phyloP scores from a whole-genome alignment of 164 flowering plant species.

The Dillenia suffruticosa region DNA sequence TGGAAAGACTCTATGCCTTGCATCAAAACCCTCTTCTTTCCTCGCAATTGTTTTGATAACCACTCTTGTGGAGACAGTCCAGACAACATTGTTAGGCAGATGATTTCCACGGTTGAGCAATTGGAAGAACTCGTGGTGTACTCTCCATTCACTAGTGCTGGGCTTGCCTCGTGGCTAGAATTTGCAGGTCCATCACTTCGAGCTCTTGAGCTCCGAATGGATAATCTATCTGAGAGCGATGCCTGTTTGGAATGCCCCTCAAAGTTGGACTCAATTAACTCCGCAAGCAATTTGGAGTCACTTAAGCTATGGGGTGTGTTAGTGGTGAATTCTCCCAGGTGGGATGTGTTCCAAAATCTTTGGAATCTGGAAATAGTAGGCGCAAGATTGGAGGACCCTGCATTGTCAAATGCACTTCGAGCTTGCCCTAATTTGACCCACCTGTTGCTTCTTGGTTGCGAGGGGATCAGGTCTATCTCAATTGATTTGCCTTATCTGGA shows the following conservation, averaged over 20 bases:
- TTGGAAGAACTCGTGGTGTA: slow-evolving; percentile 75
- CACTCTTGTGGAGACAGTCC: slow-evolving; percentile 18
- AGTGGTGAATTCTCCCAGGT: slow-evolving; percentile 56
- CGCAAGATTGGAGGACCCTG: slow-evolving; percentile 54
- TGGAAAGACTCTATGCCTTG: slow-evolving; percentile 69
- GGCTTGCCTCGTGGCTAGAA: slow-evolving; percentile 65
- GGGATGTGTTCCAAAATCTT: slow-evolving; percentile 57
- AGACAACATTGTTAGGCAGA: slow-evolving; percentile 34
- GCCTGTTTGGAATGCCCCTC: slow-evolving; percentile 24
- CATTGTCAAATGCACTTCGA: slow-evolving; percentile 41
- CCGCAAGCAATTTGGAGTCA: slow-evolving; percentile 50
- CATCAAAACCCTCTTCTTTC: slow-evolving; percentile 54
- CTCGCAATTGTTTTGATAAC: slow-evolving; percentile 64
- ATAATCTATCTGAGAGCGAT: slow-evolving; percentile 38
- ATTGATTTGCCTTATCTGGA: slow-evolving; percentile 54
- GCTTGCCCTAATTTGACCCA: slow-evolving; percentile 73
- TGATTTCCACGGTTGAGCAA: slow-evolving; percentile 34
- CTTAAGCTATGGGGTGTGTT: slow-evolving; percentile 83
- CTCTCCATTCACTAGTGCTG: slow-evolving; percentile 53
- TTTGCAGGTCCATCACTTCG: slow-evolving; percentile 31
- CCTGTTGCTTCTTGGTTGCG: slow-evolving; percentile 67
- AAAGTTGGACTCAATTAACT: slow-evolving; percentile 52
- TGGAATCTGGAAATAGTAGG: slow-evolving; percentile 71
- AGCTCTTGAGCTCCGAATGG: slow-evolving; percentile 81
- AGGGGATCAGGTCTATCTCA: slow-evolving; percentile 52